Conservation (phyloP, 2,329 filamentous ascomycete genomes). For the Coniochaeta sp. region DNA sequence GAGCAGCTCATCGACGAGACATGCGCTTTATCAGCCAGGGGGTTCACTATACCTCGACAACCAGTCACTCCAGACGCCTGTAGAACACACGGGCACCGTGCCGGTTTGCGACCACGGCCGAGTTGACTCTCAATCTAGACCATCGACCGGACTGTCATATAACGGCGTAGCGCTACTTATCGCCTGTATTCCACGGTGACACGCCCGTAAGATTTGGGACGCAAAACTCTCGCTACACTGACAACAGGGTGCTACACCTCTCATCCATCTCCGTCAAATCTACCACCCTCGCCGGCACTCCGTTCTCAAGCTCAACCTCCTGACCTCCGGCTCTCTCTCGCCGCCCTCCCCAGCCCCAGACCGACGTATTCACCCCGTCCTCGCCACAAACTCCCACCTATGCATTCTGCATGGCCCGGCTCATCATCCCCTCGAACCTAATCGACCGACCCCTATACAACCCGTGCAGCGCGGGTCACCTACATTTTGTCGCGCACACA, state of each 20-base stretch:
- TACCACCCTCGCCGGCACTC: neutral
- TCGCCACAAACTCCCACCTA: slow-evolving; percentile 11
- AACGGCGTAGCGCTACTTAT: no score
- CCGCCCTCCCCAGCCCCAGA: slow-evolving; percentile 1
- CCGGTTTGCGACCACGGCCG: no score
- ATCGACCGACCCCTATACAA: slow-evolving; percentile 11
- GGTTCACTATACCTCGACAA: no score
- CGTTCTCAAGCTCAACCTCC: neutral
- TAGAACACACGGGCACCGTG: no score
- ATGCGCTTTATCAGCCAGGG: no score
- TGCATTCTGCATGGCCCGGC: slow-evolving; percentile 13
- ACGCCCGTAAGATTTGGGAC: no score
- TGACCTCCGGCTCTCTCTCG: neutral
- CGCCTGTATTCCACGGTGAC: no score
- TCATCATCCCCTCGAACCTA: slow-evolving; percentile 7
- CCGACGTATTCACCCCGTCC: slow-evolving; percentile 1
- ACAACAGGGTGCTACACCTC: neutral
- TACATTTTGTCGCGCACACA: slow-evolving; percentile 46
- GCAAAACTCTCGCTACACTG: neutral
- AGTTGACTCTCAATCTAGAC: no score
- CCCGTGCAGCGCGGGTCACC: slow-evolving; percentile 38
- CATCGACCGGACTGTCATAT: no score
- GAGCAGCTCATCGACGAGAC: no score
- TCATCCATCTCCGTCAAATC: slow-evolving; percentile 1
- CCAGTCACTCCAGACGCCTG: no score